Conservation (phyloP, 768 basidiomycete species). For the Clavaria fumosa region DNA sequence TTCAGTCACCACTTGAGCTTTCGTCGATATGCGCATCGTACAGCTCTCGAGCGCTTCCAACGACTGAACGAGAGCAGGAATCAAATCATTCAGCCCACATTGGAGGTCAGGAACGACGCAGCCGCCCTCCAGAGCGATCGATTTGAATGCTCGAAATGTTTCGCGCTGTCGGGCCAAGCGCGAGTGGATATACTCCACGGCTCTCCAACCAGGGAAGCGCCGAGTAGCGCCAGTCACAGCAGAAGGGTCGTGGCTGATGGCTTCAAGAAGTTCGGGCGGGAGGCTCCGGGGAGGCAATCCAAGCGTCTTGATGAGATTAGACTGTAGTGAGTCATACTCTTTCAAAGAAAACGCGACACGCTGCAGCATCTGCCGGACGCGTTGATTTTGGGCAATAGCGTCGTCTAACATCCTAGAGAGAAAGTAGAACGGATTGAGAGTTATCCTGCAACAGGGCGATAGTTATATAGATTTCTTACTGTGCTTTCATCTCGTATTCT, state of each 20-base stretch:
- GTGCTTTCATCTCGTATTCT: conserved; percentile 44
- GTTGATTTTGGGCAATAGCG: conserved; percentile 42
- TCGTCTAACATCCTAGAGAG: conserved; percentile 46
- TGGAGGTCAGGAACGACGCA: conserved; percentile 14
- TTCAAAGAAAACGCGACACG: conserved; percentile 43
- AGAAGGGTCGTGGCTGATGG: conserved; percentile 63
- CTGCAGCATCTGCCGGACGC: conserved; percentile 54
- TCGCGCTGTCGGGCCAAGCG: conserved; percentile 48
- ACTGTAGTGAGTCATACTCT: conserved; percentile 50
- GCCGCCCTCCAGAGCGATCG: conserved; percentile 12
- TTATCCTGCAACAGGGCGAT: no score
- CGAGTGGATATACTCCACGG: conserved; percentile 60
- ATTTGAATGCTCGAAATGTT: conserved; percentile 33
- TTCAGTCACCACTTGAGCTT: conserved; percentile 33
- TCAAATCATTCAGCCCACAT: conserved; percentile 39
- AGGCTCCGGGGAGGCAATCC: conserved; percentile 33
- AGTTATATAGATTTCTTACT: conserved; percentile 29
- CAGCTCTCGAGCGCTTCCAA: conserved; percentile 35
- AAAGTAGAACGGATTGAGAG: no score
- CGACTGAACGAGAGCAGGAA: conserved; percentile 32
- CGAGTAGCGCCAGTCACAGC: conserved; percentile 56
- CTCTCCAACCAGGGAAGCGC: conserved; percentile 46
- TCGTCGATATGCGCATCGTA: conserved; percentile 27
- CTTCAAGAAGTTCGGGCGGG: conserved; percentile 54
- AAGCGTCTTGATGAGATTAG: conserved; percentile 32